Percentiles rank a stretch among this genome's conserved stretches.
phyloP scores from a whole-genome alignment of 768 basidiomycete species.

The Pulveroboletus sp. region DNA sequence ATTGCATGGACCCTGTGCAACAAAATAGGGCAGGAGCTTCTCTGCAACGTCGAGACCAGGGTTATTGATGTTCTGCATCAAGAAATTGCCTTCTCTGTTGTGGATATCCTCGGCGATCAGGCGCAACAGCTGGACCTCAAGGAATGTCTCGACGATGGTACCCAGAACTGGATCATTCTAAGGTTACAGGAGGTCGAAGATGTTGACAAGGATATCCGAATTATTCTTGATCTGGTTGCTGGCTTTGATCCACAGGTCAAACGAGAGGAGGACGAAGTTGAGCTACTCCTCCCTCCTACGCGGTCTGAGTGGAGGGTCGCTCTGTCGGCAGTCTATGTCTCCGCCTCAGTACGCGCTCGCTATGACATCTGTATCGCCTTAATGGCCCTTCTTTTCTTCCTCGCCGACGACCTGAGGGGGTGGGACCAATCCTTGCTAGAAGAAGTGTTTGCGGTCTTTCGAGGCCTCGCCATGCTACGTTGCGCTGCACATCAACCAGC shows the following conservation, averaged over 20 bases:
- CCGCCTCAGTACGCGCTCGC: conserved; percentile 61
- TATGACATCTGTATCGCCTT: conserved; percentile 71
- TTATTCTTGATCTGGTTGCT: conserved; percentile 64
- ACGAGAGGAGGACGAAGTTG: conserved; percentile 68
- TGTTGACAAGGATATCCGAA: conserved; percentile 50
- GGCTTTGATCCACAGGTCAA: conserved; percentile 69
- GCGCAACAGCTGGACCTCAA: conserved; percentile 48
- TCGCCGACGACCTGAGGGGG: conserved; percentile 53
- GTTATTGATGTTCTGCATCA: conserved; percentile 65
- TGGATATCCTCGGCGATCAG: conserved; percentile 69
- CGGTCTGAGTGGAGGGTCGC: conserved; percentile 60
- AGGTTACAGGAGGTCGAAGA: conserved; percentile 54
- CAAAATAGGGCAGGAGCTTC: conserved; percentile 53
- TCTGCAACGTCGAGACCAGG: conserved; percentile 53
- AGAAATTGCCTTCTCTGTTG: conserved; percentile 72
- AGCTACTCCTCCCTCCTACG: conserved; percentile 46
- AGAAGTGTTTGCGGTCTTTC: conserved; percentile 75
- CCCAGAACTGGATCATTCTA: conserved; percentile 56
- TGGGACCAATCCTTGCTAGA: conserved; percentile 65
- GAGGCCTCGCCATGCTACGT: conserved; percentile 71
- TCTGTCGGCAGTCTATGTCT: conserved; percentile 58
- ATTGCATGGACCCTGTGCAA: conserved; percentile 59
- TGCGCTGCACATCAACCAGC: conserved; percentile 56
- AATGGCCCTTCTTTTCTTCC: conserved; percentile 64
- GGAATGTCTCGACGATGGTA: conserved; percentile 55